Base-by-base conservation (phyloP, 352 stramenopile species). In the Blastocystis hominis region DNA sequence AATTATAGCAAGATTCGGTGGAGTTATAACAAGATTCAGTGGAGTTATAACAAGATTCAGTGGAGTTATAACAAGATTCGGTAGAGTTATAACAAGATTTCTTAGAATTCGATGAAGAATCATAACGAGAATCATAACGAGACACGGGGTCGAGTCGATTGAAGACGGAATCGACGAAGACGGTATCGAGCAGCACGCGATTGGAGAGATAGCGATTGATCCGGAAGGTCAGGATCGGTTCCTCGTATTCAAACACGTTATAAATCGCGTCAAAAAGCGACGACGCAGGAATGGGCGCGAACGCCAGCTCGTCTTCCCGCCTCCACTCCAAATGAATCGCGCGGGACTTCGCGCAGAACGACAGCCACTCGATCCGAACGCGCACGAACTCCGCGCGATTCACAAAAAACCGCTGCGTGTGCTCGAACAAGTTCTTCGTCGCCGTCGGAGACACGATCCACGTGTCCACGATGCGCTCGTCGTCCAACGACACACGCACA, bases 271-370 rank as follows among this genome's bases (percentile, higher is more conserved):
- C 34, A 2, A 50, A 66, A 2, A 84, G 50, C 2, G n/a, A 36
- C 10, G 15, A 44, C 5, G 50, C n/a, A 9, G 72, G 50, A 69
- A 84, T 84, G 0, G 10, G 30, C 13, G 54, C 17, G 17, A 54
- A 84, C 15, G 42, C 20, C 15, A 15, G 50, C 2, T 13, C 44
- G 17, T 34, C 17, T 17, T 38, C 20, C 42, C 9, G 50, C 17
- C 44, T 64, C 72, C 72, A 84, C 50, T 84, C 44, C 34, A 84
- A 30, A 46, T 68, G 72, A 9, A 84, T 13, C 40, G 72, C 30
- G 9, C 72, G 72, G 10, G 9, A 54, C 44, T 84, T 84, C 5
- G 15, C 20, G 62, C 72, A 84, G 2, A 34, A 38, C 2, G 72
- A 84, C 9, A 84, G 36, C 47, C 44, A 84, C 55, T 84, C 20